A percentile compares a stretch with the other conserved stretches of the same genome.
These are phyloP conservation scores for Neopestalotiopsis sp. DNA, from an alignment of 2,329 filamentous ascomycete genomes.

Conservation along the genomic window DNA sequence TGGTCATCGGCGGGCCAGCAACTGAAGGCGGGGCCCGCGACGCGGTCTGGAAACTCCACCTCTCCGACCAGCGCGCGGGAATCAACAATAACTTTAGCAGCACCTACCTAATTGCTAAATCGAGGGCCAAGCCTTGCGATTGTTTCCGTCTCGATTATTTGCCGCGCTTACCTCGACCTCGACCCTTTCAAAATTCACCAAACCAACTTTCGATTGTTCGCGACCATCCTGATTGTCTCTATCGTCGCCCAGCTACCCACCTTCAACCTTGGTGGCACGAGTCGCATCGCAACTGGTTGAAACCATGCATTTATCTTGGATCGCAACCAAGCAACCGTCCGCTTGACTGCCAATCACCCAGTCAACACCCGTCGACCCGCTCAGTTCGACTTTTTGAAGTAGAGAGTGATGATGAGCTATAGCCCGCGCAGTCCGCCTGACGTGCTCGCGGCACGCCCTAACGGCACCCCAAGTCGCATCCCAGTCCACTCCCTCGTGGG, in stretches of 20 bases:
- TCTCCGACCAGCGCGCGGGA: conserved; percentile 6
- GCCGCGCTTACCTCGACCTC: neutral
- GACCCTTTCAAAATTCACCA: neutral
- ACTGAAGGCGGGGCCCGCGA: neutral
- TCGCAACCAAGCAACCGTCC: conserved; percentile 13
- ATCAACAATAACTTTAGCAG: conserved; percentile 14
- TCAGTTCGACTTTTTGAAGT: neutral
- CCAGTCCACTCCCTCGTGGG: conserved; percentile 5
- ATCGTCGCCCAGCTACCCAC: neutral
- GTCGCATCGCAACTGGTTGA: conserved; percentile 5
- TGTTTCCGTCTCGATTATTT: conserved; percentile 2
- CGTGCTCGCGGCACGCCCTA: conserved; percentile 14
- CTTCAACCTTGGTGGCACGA: neutral
- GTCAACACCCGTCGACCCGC: neutral
- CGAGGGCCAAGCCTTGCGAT: neutral
- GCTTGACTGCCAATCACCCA: conserved; percentile 7
- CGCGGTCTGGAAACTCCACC: neutral
- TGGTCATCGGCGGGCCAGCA: neutral
- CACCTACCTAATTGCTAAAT: neutral
- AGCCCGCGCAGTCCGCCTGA: conserved; percentile 14
- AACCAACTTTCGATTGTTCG: neutral
- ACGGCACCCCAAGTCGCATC: conserved; percentile 11
- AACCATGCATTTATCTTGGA: conserved; percentile 13
- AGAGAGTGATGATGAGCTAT: conserved; percentile 6
- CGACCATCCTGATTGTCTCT: neutral